Evolutionary conservation across 2,329 filamentous ascomycete genomes (phyloP).

Genomic region (Apiospora arundinis): DNA sequence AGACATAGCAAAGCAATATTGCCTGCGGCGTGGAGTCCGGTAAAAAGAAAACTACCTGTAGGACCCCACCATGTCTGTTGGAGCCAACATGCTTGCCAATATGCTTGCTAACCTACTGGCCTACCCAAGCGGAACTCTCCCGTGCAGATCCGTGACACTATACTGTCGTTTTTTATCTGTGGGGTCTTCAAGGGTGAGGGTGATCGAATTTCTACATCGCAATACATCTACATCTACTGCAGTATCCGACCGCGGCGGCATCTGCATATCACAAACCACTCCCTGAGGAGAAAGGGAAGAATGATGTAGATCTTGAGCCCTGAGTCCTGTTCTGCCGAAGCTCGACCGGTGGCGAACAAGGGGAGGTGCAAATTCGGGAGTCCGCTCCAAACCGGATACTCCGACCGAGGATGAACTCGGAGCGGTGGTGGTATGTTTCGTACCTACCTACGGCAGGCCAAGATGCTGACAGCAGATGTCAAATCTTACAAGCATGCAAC

Average conservation of each 20-base stretch:
- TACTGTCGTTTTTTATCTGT: background rate
- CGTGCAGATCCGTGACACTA: background rate
- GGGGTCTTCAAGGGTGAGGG: background rate
- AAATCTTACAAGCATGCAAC: background rate
- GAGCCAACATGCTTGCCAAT: background rate
- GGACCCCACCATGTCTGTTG: background rate
- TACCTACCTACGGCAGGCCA: background rate
- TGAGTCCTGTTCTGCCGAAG: background rate
- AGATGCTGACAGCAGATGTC: background rate
- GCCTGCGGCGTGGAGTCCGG: constrained; percentile 2
- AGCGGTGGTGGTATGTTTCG: background rate
- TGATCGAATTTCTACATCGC: background rate
- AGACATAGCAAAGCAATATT: background rate
- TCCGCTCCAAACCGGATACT: background rate
- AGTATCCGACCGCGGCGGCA: background rate
- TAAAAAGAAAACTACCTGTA: background rate
- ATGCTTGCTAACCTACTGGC: background rate
- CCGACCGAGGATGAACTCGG: background rate
- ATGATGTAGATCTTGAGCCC: too few relatives aligned
- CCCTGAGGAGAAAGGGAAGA: background rate
- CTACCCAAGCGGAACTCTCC: background rate
- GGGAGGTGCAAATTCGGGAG: too few relatives aligned
- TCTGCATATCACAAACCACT: background rate
- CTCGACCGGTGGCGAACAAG: background rate
- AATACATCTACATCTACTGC: background rate